Evolutionary conservation across 2,329 filamentous ascomycete genomes (phyloP), one percentile per base, ranked within the genome.

Genomic region (Blumeriella jaapii): DNA sequence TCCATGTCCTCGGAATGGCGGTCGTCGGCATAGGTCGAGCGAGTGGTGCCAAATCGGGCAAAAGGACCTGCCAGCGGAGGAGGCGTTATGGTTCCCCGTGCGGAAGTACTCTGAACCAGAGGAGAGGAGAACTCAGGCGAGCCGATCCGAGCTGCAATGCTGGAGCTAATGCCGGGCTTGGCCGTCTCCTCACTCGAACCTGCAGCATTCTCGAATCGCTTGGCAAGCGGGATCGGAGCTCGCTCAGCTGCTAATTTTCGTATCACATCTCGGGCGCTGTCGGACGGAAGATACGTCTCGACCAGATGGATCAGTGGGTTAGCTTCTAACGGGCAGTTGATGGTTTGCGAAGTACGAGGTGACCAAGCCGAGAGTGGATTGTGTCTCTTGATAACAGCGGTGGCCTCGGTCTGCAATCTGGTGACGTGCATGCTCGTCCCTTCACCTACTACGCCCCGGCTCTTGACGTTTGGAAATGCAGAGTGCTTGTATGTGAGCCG

Each of bases 401-500:
- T 66, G 4, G 60, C 67, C 10, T 59, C 62, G 4, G 73, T 78
- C 44, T 70, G 62, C 14, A 77, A 51, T 10, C 51, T 61, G 19
- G 69, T 78, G 17, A 61, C 57, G 14, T 64, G 51, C 8, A 54
- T 54, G 11, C 56, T 57, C 14, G 64, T 52, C 1, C 62, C 62
- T 10, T 46, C 49, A 2, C 39, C 20, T 4, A 46, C 39, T 6
- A 38, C 25, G 5, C 18, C 13, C 1, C 19, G 19, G 6, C 28
- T 38, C 6, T 38, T 50, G 14, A 52, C 52, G 12, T 57, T 50
- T 0, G 65, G 61, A 48, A 77, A 75, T 0, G 62, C 67, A 0
- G 73, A 71, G 47, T 78, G 71, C 2, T 60, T 59, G 47, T 77
- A 78, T 5, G 58, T 64, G 6, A 78, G 45, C 13, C 59, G 59